These are phyloP conservation scores for Balamuthia mandrillaris DNA, from an alignment of 208 protist genomes.

Conservation along the genomic window DNA sequence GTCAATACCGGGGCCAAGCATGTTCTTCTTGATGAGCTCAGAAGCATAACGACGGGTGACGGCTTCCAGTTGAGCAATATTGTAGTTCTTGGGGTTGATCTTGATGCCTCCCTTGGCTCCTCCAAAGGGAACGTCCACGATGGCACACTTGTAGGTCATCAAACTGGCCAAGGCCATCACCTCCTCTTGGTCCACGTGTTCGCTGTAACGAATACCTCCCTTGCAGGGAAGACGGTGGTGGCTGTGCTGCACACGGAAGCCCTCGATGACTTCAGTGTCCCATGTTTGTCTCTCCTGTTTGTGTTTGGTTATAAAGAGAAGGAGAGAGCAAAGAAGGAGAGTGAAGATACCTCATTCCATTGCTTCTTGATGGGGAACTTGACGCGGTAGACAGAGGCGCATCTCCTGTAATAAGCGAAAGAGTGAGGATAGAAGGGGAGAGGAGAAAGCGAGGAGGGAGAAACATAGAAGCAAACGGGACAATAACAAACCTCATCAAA, in stretches of 20 bases:
- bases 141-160: conserved; percentile 84
- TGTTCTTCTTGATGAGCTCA: conserved; percentile 74
- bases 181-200: conserved; percentile 72
- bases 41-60: conserved; percentile 79
- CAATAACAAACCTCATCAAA: background rate
- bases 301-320: background rate
- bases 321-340: background rate
- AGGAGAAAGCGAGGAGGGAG: background rate
- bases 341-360: background rate
- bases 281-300: background rate
- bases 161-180: conserved; percentile 74
- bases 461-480: background rate
- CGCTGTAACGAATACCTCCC: conserved; percentile 78
- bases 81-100: conserved; percentile 76
- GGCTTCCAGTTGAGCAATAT: conserved; percentile 69
- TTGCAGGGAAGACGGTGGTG: conserved; percentile 77
- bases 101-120: conserved; percentile 78
- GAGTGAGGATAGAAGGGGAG: background rate
- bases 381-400: conserved; percentile 4
- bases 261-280: conserved; percentile 9
- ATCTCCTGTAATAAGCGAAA: background rate
- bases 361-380: conserved; percentile 5
- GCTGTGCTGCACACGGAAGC: conserved; percentile 74
- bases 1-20: conserved; percentile 65
- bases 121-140: conserved; percentile 80